Base-by-base conservation (phyloP, 73 alveolate species). In the Effrenium voratum region DNA sequence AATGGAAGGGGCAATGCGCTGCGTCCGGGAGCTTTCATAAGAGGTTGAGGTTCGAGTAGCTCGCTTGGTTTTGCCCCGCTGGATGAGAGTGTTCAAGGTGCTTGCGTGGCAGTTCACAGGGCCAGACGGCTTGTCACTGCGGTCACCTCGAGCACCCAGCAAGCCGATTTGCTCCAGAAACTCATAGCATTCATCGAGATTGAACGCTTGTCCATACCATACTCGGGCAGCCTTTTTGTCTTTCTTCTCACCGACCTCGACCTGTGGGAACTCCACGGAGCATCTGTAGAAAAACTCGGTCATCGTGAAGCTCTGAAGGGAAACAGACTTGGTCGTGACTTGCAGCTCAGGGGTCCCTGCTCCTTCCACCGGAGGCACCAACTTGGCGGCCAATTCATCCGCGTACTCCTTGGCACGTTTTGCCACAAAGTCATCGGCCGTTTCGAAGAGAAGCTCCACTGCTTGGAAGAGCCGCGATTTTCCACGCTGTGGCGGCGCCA, bases 211-310 rank as follows among this genome's bases (percentile, higher is more conserved):
- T 52, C 93, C 52, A 63, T 40, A 59, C 93, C 93, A 82, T 5
- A 82, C 8, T 41, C 43, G 10, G n/a, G 47, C 0, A 3, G 52
- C 24, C 1, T 10, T n/a, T 49, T 12, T 2, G 6, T n/a, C 83
- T 49, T 72, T n/a, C 10, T 2, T 36, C 60, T 36, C 87, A 43
- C 38, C 63, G 19, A 52, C 8, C 49, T 83, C 93, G 57, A 83
- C 93, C 41, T 83, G 93, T 59, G 66, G 93, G 76, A 36, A 83
- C 59, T 83, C 93, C 28, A 30, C 66, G 76, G 79, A 50, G 77
- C 93, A 83, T 1, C 93, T 49, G 77, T 49, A 60, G 77, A 83
- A 83, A 41, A 83, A 52, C 57, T 83, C 93, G 0, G 93, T 83
- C 32, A 83, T 34, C 26, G 93, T 83, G 77, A 83, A 83, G 50